Evolutionary conservation across 441 rosid species (phyloP).

Genomic region (Mallotus japonicus): DNA sequence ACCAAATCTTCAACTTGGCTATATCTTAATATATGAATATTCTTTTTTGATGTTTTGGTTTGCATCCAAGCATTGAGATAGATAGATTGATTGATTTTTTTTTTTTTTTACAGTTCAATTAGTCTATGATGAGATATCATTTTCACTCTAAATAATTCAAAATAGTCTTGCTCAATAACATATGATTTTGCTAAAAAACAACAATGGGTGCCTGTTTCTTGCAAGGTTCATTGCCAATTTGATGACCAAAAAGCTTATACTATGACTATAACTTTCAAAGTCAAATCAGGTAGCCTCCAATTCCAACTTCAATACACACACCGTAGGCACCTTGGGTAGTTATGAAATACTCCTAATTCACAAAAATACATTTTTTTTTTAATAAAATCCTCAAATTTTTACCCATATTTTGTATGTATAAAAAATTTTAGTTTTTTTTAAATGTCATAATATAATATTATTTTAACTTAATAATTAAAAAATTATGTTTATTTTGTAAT

Average conservation of each 20-base stretch:
- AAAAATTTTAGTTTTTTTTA: no score
- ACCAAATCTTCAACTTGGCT: no score
- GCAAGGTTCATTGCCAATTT: background rate
- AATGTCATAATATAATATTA: no score
- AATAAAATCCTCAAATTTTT: no score
- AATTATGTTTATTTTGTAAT: no score
- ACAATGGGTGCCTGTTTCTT: constrained; percentile 7
- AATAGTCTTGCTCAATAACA: background rate
- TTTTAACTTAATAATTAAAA: no score
- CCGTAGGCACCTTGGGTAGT: background rate
- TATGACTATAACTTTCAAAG: background rate
- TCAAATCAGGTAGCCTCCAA: constrained; percentile 19
- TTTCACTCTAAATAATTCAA: background rate
- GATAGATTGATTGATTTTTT: background rate
- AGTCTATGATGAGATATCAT: background rate
- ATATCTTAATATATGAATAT: background rate
- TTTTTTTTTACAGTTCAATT: background rate
- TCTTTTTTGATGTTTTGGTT: background rate
- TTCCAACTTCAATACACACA: background rate
- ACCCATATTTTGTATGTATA: no score
- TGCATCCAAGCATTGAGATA: background rate
- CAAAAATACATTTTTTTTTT: no score
- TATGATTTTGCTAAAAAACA: background rate
- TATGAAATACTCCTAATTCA: background rate
- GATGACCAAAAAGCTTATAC: background rate